Base-by-base conservation (phyloP, 129 eudicot genomes). In the Solidago caesia region DNA sequence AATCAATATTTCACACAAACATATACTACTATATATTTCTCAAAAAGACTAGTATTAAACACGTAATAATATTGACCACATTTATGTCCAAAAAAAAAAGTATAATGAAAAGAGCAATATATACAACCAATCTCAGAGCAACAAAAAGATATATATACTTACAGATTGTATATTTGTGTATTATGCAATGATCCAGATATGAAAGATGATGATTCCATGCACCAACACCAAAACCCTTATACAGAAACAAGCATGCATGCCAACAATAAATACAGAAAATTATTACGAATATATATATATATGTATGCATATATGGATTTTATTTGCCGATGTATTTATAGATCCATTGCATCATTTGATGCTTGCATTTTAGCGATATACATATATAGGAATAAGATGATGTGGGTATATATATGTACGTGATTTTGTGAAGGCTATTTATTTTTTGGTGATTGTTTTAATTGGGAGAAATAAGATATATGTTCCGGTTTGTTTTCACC, bases 171-270 rank as follows among this genome's bases (percentile, higher is more conserved):
- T 44, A 59, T 67, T 25, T 58, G 39, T 64, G 6, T 64, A 58
- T 12, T 44, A 55, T 44, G 73, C 66, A 55, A 55, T 66, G 67
- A 63, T 41, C 82, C 66, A 53, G 71, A 70, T 58, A 26, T 7
- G 60, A 74, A 61, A 62, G 49, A 60, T 6, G 59, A 5, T 45
- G 57, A 73, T 44, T 60, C 69, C 45, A 49, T 7, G 60, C 67
- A 14, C 48, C 64, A 58, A 45, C 64, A 49, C 25, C 55, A 68
- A 72, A 72, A 15, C 73, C 82, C 61, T 65, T 64, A 72, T 64
- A 64, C 67, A 65, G 60, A 79, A 64, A 72, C 78, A 55, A 79
- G 46, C 5, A 72, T 65, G 74, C 6, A 33, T 68, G 73, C 66
- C 73, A 45, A 79, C 26, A 72, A 55, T 52, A 57, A 46, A 72